Base-by-base conservation (phyloP, 768 basidiomycete species). In the Mrakia blollopis region DNA sequence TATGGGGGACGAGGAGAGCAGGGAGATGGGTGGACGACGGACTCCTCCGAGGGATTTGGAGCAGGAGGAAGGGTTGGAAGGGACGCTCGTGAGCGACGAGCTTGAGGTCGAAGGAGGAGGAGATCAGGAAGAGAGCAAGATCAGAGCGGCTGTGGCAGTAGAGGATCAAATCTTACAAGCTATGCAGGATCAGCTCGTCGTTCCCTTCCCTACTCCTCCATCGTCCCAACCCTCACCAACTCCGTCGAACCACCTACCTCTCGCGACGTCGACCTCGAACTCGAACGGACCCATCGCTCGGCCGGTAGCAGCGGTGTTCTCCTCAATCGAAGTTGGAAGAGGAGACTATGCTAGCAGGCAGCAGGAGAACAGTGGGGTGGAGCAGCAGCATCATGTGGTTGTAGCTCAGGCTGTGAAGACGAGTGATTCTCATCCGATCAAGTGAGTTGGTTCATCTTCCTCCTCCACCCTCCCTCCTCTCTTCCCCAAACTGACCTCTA, bases 351-450 rank as follows among this genome's bases (percentile, higher is more conserved):
- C 65, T n/a, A 50, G 44, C 35, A 35, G 44, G 44, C 52, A 71
- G 81, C 18, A 79, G 79, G n/a, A 78, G 79, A 60, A 74, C 30
- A 85, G 10, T 73, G 73, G 80, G 57, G 39, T 75, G 25, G 72
- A 73, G 14, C 47, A 50, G 47, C 54, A 80, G 44, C 76, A 72
- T 44, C 78, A 47, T 25, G 50, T 50, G 41, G 47, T 47, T 2
- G 28, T 47, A 6, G 70, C 50, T 62, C 63, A 74, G n/a, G 39
- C 63, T n/a, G 47, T 74, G 10, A 93, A 92, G 81, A 93, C 92
- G 0, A 92, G 91, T 3, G 86, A 87, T 32, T 88, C 90, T 0
- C 92, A 93, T 83, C 92, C 93, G 10, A 91, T 95, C 81, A 92
- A 93, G 91, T 92, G 78, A 72, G 88, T 85, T 14, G 44, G 9